Conservation (phyloP, 78 protist genomes). For the Diacronema lutheri region DNA sequence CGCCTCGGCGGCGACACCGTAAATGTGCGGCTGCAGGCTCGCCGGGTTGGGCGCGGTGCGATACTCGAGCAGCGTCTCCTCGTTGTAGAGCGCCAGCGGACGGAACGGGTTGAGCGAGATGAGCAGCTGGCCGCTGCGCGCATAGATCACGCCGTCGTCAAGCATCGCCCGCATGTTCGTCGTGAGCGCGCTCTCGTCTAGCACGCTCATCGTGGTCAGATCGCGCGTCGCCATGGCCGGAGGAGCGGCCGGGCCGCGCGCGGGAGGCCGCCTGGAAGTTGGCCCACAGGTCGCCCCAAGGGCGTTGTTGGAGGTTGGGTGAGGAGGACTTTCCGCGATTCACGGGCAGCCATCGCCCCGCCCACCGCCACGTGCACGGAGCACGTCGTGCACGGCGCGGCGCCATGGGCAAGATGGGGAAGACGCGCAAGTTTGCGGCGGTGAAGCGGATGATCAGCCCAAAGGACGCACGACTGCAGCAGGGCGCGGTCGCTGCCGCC, state of each 20-base stretch:
- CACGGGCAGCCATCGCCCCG: too few relatives aligned
- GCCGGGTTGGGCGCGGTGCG: background rate
- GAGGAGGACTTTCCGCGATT: too few relatives aligned
- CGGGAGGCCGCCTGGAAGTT: too few relatives aligned
- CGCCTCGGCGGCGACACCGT: background rate
- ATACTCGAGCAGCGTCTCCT: background rate
- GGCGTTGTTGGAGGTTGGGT: too few relatives aligned
- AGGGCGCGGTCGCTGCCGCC: background rate
- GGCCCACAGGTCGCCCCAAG: too few relatives aligned
- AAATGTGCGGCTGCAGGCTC: constrained; percentile 1
- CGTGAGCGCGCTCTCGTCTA: too few relatives aligned
- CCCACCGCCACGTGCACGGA: too few relatives aligned
- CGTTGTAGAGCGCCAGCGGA: background rate
- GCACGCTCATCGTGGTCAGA: too few relatives aligned
- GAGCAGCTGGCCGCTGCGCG: background rate
- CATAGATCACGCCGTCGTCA: background rate
- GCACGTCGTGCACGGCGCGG: too few relatives aligned
- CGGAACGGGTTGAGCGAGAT: background rate
- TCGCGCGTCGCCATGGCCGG: too few relatives aligned
- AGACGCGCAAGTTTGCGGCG: constrained; percentile 47
- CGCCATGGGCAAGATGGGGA: constrained; percentile 40
- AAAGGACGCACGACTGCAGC: constrained; percentile 40
- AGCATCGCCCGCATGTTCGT: too few relatives aligned
- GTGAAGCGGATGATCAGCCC: constrained; percentile 54
- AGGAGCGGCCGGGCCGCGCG: too few relatives aligned